phyloP scores from a whole-genome alignment of 2,329 filamentous ascomycete genomes.

The Zasmidium angulare region DNA sequence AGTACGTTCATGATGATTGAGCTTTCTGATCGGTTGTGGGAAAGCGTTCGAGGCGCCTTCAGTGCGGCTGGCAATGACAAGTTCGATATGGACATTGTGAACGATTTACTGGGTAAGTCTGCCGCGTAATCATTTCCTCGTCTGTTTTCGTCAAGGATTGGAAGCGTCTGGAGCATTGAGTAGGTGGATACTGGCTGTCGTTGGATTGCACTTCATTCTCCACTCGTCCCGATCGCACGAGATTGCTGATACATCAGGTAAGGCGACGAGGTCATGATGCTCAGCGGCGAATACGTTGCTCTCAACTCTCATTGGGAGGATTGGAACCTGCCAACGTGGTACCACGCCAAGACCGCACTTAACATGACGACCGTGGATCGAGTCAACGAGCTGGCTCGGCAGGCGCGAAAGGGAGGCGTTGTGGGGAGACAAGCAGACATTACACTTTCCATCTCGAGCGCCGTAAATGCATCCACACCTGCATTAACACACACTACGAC shows the following conservation, averaged over 20 bases:
- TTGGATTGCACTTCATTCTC: too few species aligned
- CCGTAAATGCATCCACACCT: background rate
- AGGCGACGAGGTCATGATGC: constrained; percentile 28
- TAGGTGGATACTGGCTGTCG: too few species aligned
- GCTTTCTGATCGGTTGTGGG: constrained; percentile 29
- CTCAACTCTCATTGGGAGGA: constrained; percentile 34
- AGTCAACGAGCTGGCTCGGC: constrained; percentile 13
- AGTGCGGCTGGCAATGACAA: constrained; percentile 17
- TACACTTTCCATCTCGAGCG: background rate
- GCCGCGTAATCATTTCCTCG: too few species aligned
- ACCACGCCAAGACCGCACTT: constrained; percentile 13
- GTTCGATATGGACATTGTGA: constrained; percentile 36
- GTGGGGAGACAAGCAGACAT: background rate
- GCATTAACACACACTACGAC: background rate
- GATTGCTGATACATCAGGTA: background rate
- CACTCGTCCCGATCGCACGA: background rate
- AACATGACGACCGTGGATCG: constrained; percentile 19
- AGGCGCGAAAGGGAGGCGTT: background rate
- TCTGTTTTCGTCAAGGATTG: too few species aligned
- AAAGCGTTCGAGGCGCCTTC: constrained; percentile 21
- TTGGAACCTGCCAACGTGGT: constrained; percentile 34
- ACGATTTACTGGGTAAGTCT: constrained; percentile 25
- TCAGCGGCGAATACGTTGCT: constrained; percentile 29
- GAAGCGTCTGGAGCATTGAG: too few species aligned
- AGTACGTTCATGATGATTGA: background rate